Evolutionary conservation across 768 basidiomycete species (phyloP).

Genomic region (Tylopilus plumbeoviolaceoides): DNA sequence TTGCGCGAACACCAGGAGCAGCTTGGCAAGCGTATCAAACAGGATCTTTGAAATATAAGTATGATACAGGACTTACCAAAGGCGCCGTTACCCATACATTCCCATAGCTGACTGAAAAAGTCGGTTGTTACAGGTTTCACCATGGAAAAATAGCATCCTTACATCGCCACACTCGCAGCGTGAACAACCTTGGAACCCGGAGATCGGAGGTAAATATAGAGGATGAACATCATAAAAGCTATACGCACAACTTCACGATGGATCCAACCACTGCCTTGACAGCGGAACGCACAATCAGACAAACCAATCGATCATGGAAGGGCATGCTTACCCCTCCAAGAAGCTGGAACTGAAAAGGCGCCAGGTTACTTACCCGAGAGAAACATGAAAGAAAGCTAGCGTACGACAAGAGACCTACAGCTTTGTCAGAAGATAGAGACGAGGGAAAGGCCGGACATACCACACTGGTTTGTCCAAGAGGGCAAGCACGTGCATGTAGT

Average conservation of each 20-base stretch:
- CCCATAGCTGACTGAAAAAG: slow-evolving; percentile 48
- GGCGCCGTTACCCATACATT: slow-evolving; percentile 43
- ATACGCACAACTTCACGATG: slow-evolving; percentile 52
- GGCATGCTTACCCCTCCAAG: slow-evolving; percentile 33
- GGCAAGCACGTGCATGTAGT: slow-evolving; percentile 35
- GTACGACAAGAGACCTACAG: slow-evolving; percentile 47
- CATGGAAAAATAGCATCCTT: slow-evolving; percentile 16
- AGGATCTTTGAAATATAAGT: background rate
- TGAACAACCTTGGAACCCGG: slow-evolving; percentile 40
- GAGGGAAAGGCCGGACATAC: slow-evolving; percentile 26
- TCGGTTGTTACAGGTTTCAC: background rate
- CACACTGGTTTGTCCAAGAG: slow-evolving; percentile 42
- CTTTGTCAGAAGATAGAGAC: slow-evolving; percentile 15
- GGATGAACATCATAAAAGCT: background rate
- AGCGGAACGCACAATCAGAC: slow-evolving; percentile 1
- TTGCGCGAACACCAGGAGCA: slow-evolving; percentile 46
- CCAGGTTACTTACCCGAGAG: background rate
- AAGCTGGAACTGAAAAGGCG: slow-evolving; percentile 38
- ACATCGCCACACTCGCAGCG: slow-evolving; percentile 64
- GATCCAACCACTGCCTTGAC: slow-evolving; percentile 48
- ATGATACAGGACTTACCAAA: slow-evolving; percentile 37
- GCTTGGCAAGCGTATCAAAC: slow-evolving; percentile 26
- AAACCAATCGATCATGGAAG: background rate
- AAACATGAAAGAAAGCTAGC: slow-evolving; percentile 17
- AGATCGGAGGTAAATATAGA: background rate